Conservation (phyloP, 176 grass and related monocot species). For the Aegilops speltoides region DNA sequence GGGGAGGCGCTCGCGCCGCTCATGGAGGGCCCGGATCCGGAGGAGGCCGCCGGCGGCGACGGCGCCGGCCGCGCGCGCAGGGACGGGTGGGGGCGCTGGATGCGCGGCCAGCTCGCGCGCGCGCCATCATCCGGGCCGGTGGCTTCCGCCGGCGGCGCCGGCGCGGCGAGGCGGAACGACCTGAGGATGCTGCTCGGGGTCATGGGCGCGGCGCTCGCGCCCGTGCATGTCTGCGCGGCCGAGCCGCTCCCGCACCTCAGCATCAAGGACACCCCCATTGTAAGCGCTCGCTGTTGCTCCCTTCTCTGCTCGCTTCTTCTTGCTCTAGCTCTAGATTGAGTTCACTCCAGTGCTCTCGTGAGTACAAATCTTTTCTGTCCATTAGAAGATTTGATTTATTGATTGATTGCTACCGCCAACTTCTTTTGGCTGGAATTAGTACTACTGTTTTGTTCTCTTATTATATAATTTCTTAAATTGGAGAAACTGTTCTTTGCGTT, state of each 20-base stretch:
- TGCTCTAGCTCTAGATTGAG: slow-evolving; percentile 27
- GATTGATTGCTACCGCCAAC: not conserved
- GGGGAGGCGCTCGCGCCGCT: slow-evolving; percentile 71
- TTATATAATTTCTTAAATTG: not conserved
- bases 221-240: slow-evolving; percentile 67
- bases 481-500: slow-evolving; percentile 13
- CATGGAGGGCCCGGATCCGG: slow-evolving; percentile 83
- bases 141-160: not conserved
- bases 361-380: not conserved
- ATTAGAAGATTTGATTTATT: slow-evolving; percentile 31
- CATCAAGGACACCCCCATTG: slow-evolving; percentile 89
- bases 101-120: slow-evolving; percentile 60
- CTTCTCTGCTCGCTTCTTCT: not conserved
- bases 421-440: not conserved
- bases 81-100: slow-evolving; percentile 69
- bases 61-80: slow-evolving; percentile 22
- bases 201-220: slow-evolving; percentile 80
- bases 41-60: slow-evolving; percentile 15
- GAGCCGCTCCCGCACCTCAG: slow-evolving; percentile 88
- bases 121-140: slow-evolving; percentile 22
- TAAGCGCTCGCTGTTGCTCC: slow-evolving; percentile 23
- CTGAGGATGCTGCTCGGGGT: slow-evolving; percentile 75
- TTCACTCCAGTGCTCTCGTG: not conserved
- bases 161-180: slow-evolving; percentile 50
- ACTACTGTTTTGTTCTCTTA: not conserved